Evolutionary conservation across 148 eudicot genomes (phyloP).

Genomic region (Beta vulgaris): DNA sequence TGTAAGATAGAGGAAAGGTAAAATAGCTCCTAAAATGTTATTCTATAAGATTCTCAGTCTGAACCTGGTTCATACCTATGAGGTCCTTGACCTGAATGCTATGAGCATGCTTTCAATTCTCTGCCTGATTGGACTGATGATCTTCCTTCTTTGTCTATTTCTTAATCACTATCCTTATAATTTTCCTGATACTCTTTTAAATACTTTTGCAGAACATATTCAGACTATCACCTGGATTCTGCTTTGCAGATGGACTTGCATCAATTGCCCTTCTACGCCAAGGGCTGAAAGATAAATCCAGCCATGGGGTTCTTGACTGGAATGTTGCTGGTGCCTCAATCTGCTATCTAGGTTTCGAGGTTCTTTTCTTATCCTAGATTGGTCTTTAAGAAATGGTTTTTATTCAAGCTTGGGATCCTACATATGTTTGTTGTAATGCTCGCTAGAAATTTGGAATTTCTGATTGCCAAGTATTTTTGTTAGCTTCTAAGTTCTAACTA

Average conservation of each 20-base stretch:
- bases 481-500: not conserved
- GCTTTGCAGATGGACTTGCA: slow-evolving; percentile 99
- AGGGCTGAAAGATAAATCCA: slow-evolving; percentile 83
- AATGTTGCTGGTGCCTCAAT: slow-evolving; percentile 92
- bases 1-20: not conserved
- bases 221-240: slow-evolving; percentile 94
- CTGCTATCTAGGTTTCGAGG: slow-evolving; percentile 86
- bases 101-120: not conserved
- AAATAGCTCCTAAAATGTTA: not conserved
- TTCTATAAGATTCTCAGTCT: not conserved
- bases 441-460: not conserved
- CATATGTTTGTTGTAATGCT: not conserved
- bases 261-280: slow-evolving; percentile 93
- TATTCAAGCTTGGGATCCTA: not conserved
- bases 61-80: not conserved
- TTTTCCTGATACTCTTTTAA: slow-evolving; percentile 17
- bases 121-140: not conserved
- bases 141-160: slow-evolving; percentile 1
- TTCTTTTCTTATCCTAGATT: slow-evolving; percentile 33
- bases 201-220: slow-evolving; percentile 63
- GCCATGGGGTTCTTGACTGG: slow-evolving; percentile 74
- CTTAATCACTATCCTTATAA: slow-evolving; percentile 11
- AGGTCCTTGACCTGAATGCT: not conserved
- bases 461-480: slow-evolving; percentile 5
- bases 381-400: not conserved